Evolutionary conservation across 139 green algal species (phyloP).

Genomic region (Asterochloris sp.): DNA sequence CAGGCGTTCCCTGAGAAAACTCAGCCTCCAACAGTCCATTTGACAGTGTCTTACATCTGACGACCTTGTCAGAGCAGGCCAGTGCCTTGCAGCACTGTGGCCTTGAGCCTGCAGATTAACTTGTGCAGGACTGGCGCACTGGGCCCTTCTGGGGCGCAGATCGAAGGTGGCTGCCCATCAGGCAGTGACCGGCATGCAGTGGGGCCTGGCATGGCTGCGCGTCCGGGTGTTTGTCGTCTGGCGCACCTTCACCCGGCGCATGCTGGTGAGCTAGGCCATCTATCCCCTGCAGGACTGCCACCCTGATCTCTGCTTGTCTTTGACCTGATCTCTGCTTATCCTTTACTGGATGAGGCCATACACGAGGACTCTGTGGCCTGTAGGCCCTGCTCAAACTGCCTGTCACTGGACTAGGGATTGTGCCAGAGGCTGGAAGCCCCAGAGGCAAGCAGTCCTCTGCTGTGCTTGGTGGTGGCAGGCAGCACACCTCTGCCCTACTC

Average conservation of each 20-base stretch:
- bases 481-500: no score
- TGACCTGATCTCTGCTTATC: not conserved
- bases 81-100: not conserved
- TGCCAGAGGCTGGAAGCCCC: not conserved
- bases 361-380: not conserved
- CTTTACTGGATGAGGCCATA: not conserved
- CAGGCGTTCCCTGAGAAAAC: not conserved
- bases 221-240: not conserved
- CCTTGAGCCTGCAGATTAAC: not conserved
- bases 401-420: not conserved
- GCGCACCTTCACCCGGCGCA: not conserved
- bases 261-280: not conserved
- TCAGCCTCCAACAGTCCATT: not conserved
- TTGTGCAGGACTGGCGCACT: conserved; percentile 4
- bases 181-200: not conserved
- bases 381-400: not conserved
- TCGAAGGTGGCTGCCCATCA: not conserved
- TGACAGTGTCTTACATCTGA: not conserved
- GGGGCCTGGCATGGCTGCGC: conserved; percentile 2
- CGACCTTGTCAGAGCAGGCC: not conserved
- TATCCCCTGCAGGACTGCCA: no score
- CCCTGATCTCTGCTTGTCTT: not conserved
- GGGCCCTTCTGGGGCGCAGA: conserved; percentile 7
- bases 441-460: not conserved
- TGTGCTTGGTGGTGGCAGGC: not conserved